Percentiles rank a stretch among this genome's conserved stretches.
These are phyloP conservation scores for Diplosphaera chodatii DNA, from an alignment of 139 green algal genomes.

Conservation along the genomic window DNA sequence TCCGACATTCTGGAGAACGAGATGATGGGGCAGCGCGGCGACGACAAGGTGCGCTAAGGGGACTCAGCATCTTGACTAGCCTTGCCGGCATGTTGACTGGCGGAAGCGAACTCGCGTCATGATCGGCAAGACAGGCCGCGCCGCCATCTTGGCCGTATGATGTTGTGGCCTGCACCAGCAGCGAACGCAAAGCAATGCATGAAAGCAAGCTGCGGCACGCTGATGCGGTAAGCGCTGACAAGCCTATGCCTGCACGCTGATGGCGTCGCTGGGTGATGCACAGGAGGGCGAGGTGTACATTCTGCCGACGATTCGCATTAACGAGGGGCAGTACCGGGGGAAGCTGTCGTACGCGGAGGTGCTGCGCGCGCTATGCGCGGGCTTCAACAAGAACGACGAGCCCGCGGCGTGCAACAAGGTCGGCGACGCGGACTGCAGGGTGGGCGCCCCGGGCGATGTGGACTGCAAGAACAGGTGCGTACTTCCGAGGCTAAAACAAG, in stretches of 20 bases:
- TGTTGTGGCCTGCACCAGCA: no score
- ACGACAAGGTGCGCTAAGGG: slow-evolving; percentile 1
- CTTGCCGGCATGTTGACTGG: no score
- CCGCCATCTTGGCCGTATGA: no score
- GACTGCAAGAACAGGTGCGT: slow-evolving; percentile 50
- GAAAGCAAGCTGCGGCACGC: no score
- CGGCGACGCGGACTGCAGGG: slow-evolving; percentile 59
- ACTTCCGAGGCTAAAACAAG: no score
- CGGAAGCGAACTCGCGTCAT: no score
- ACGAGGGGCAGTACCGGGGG: slow-evolving; percentile 83
- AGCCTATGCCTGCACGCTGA: no score
- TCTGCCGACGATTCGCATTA: slow-evolving; percentile 86
- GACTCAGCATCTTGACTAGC: no score
- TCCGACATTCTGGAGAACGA: slow-evolving; percentile 69
- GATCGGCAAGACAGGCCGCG: no score
- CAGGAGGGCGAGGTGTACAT: slow-evolving; percentile 59
- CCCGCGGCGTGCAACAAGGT: slow-evolving; percentile 67
- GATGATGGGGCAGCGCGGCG: slow-evolving; percentile 54
- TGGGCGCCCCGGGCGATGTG: slow-evolving; percentile 41
- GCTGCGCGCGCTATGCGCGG: slow-evolving; percentile 79
- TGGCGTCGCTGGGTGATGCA: no score
- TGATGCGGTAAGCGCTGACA: no score
- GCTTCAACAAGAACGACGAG: slow-evolving; percentile 59
- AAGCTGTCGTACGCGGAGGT: slow-evolving; percentile 55
- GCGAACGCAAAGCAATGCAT: no score